These are phyloP conservation scores for Patellifolia procumbens DNA, from an alignment of 179 eudicot species.

Conservation along the genomic window DNA sequence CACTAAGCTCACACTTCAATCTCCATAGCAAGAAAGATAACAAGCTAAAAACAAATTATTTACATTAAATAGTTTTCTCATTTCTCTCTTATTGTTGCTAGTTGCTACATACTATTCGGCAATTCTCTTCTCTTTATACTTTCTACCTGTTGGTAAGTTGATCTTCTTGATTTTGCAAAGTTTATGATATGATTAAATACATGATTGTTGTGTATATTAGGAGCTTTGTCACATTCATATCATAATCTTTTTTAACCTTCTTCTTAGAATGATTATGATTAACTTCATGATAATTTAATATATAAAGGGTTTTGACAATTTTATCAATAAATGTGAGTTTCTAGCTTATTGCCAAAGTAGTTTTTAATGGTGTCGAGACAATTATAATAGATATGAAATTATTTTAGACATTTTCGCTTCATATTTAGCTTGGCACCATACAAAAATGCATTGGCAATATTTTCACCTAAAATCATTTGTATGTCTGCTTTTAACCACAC, in stretches of 20 bases:
- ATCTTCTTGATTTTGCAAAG: conserved; percentile 12
- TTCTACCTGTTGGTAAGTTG: conserved; percentile 23
- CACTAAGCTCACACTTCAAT: conserved; percentile 10
- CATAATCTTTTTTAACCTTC: not conserved
- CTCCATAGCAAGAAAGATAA: not conserved
- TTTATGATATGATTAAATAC: not conserved
- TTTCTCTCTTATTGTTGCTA: conserved; percentile 8
- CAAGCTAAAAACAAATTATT: not conserved
- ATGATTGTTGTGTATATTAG: not conserved
- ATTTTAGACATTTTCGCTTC: no score
- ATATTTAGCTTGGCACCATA: no score
- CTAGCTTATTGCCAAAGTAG: no score
- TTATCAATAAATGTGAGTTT: not conserved
- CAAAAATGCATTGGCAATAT: no score
- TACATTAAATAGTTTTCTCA: not conserved
- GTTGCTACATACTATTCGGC: not conserved
- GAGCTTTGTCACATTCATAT: not conserved
- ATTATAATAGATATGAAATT: no score
- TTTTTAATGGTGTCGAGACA: no score
- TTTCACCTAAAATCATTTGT: no score
- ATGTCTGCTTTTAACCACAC: no score
- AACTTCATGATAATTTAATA: not conserved
- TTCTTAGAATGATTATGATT: not conserved
- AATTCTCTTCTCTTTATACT: not conserved
- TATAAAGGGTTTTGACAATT: not conserved